Conservation (phyloP, 495 filamentous ascomycete species). For the Daldinia decipiens region DNA sequence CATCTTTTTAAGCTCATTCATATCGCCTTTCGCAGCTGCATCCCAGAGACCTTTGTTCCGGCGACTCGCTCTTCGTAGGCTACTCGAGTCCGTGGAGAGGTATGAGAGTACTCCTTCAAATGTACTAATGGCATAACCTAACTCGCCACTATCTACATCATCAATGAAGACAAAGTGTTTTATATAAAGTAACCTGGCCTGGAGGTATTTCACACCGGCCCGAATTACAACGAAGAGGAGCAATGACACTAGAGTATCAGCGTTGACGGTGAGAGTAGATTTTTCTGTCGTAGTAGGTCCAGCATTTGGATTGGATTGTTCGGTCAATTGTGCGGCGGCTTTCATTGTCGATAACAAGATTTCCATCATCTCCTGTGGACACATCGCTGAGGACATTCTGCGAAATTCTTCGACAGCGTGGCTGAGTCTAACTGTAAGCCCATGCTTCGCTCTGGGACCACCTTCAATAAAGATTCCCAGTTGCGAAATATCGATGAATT, state of each 20-base stretch:
- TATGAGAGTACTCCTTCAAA: constrained; percentile 96
- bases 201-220: constrained; percentile 86
- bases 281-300: constrained; percentile 49
- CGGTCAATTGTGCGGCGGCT: constrained; percentile 71
- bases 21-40: constrained; percentile 76
- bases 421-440: constrained; percentile 73
- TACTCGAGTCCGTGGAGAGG: constrained; percentile 82
- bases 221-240: constrained; percentile 93
- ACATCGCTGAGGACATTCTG: constrained; percentile 82
- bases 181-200: constrained; percentile 90
- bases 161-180: constrained; percentile 96
- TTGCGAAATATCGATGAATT: constrained; percentile 92
- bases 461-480: constrained; percentile 85
- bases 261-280: constrained; percentile 83
- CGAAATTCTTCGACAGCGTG: constrained; percentile 89
- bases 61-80: constrained; percentile 81
- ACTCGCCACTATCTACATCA: constrained; percentile 96
- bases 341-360: constrained; percentile 89
- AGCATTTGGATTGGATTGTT: constrained; percentile 44
- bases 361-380: constrained; percentile 95
- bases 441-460: constrained; percentile 74
- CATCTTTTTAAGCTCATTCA: constrained; percentile 78
- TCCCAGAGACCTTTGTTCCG: constrained; percentile 91
- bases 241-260: constrained; percentile 93
- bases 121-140: constrained; percentile 96